Evolutionary conservation across 2,329 filamentous ascomycete species (phyloP), one percentile per base, ranked within the genome.

Genomic region (Zopfia rhizophila): DNA sequence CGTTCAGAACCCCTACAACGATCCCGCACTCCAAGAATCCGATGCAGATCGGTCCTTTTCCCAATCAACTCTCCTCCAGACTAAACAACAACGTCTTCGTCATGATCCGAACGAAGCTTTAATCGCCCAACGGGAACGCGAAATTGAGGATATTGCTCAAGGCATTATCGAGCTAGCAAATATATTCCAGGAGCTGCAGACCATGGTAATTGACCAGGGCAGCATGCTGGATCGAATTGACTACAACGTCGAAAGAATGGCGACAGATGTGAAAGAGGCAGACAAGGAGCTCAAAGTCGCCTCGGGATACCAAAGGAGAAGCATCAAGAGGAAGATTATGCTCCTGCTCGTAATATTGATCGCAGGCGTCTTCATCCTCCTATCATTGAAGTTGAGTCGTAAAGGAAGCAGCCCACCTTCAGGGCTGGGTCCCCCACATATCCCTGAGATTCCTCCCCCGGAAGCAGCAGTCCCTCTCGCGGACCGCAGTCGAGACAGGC

Each of bases 71-170:
- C 81, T 97, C 2, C 88, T 92, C 66, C 89, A 91, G 60, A 90
- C 90, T 1, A 81, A 82, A 23, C 84, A 89, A 72, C 79, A 70
- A 38, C 70, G 73, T 63, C 82, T 82, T 56, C 81, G 83, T 45
- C 75, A 89, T 21, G 84, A 86, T 47, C 88, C 86, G 47, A 76
- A 77, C 30, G 93, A 97, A 67, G 80, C 86, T 3, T 85, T 85
- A 25, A 97, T 99, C 60, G 84, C 87, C 51, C 94, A 97, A 70
- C 89, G 94, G 54, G 94, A 99, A 74, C 87, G 89, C 28, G 94
- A 97, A 72, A 99, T 99, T 63, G 95, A 96, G 66, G 92, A 97
- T 61, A 99, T 99, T 54, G 94, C 94, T 2, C 92, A 97, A 69
- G 93, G 94, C 46, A 97, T 99, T 72, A 97, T 99, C 64, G 93